These are phyloP conservation scores for Verticillium klebahnii DNA, from an alignment of 2,329 filamentous ascomycete genomes.

Conservation along the genomic window DNA sequence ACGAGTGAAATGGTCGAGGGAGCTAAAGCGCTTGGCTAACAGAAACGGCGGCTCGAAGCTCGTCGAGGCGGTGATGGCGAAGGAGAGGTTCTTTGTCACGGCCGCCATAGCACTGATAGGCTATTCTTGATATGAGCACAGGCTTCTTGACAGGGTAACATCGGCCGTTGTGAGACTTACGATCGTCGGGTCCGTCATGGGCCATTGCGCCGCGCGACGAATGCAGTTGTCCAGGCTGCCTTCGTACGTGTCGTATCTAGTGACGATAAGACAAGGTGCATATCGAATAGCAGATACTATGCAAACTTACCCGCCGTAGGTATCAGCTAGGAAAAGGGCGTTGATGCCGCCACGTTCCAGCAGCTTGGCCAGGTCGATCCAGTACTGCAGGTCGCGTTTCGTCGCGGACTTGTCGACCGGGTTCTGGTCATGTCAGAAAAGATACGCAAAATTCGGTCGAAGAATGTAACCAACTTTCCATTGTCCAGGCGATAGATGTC, in stretches of 20 bases:
- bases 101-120: conserved; percentile 63
- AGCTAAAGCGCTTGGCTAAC: conserved; percentile 58
- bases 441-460: background rate
- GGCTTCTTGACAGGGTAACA: background rate
- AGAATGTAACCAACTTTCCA: conserved; percentile 50
- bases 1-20: conserved; percentile 56
- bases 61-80: conserved; percentile 59
- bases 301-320: conserved; percentile 43
- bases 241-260: conserved; percentile 54
- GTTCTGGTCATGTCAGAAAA: conserved; percentile 34
- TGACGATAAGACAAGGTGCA: background rate
- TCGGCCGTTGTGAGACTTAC: conserved; percentile 28
- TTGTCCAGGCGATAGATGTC: conserved; percentile 61
- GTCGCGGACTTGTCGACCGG: conserved; percentile 56
- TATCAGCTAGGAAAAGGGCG: conserved; percentile 62
- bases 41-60: conserved; percentile 60
- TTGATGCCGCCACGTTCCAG: conserved; percentile 60
- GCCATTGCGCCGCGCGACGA: conserved; percentile 59
- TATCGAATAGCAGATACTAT: background rate
- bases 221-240: conserved; percentile 57
- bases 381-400: conserved; percentile 57
- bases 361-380: conserved; percentile 59
- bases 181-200: conserved; percentile 59
- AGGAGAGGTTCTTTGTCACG: conserved; percentile 58
- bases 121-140: conserved; percentile 21